Conservation (phyloP, 164 flowering plant genomes). For the Umbellularia californica region DNA sequence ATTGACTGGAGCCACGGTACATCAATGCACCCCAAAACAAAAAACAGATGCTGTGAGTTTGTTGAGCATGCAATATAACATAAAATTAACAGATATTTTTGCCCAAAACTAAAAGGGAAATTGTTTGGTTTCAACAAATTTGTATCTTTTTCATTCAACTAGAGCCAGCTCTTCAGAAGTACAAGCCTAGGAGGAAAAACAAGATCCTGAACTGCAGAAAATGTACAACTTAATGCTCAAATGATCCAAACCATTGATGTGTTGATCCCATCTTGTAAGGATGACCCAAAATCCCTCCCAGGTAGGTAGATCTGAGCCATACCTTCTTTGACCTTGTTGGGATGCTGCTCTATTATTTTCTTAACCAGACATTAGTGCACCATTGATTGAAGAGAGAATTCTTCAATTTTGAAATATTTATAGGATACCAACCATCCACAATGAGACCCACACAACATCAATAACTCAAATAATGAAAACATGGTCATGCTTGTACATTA, state of each 20-base stretch:
- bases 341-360: not conserved
- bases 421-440: not conserved
- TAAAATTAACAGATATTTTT: not conserved
- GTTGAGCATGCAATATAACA: too few species aligned
- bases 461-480: not conserved
- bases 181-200: not conserved
- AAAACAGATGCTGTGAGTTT: not conserved
- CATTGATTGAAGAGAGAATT: not conserved
- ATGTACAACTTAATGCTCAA: not conserved
- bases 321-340: not conserved
- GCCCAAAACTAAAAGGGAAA: not conserved
- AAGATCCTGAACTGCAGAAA: not conserved
- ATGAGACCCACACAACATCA: not conserved
- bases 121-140: too few species aligned
- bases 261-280: not conserved
- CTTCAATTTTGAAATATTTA: not conserved
- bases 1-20: constrained; percentile 37
- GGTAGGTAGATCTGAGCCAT: not conserved
- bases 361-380: not conserved
- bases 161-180: too few species aligned
- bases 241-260: not conserved
- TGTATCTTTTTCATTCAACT: too few species aligned
- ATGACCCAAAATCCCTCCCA: not conserved
- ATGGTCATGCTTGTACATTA: not conserved
- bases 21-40: constrained; percentile 8